Evolutionary conservation across 2,329 filamentous ascomycete species (phyloP).

Genomic region (Alternaria ventricosa): DNA sequence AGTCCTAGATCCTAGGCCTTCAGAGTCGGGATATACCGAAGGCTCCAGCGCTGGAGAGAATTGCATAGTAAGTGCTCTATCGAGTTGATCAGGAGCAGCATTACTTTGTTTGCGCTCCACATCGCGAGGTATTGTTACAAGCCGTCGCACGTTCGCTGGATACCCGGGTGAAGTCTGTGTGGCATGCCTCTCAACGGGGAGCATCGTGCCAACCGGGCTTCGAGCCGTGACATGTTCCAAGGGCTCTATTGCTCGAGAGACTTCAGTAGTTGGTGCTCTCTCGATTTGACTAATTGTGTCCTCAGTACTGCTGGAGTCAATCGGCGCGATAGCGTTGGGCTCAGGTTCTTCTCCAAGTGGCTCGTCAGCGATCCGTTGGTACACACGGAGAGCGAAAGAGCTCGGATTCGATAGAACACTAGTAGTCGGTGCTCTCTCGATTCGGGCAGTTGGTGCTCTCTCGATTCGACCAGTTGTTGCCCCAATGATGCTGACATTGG

Average conservation of each 20-base stretch:
- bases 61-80: constrained; percentile 10
- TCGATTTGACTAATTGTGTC: neutral
- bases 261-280: neutral
- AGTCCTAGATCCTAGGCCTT: neutral
- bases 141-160: neutral
- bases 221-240: neutral
- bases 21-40: neutral
- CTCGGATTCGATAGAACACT: neutral
- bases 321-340: neutral
- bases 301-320: neutral
- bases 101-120: neutral
- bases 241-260: neutral
- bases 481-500: neutral
- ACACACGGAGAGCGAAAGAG: neutral
- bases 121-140: neutral
- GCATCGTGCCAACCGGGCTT: neutral
- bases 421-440: neutral
- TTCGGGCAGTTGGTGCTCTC: neutral
- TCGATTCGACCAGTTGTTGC: neutral
- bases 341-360: neutral
- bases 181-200: neutral
- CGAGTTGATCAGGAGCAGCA: neutral
- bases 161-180: neutral
- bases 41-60: constrained; percentile 13
- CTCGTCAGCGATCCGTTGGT: neutral